These are phyloP conservation scores for Martensiomyces pterosporus DNA, from an alignment of 192 early-diverging fungal species.

Conservation along the genomic window DNA sequence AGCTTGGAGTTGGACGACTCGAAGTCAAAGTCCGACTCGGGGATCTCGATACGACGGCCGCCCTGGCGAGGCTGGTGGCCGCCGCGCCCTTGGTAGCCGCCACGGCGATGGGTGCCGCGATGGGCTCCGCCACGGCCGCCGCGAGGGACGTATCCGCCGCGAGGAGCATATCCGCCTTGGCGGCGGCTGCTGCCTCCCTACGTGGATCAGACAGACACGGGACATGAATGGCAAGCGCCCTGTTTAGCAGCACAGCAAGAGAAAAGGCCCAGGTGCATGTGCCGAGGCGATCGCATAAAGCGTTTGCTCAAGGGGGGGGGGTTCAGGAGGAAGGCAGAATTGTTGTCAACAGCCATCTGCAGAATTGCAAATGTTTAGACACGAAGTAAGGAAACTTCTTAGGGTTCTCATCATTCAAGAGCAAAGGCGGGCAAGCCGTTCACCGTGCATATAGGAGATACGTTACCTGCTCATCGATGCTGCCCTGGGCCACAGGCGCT, in stretches of 20 bases:
- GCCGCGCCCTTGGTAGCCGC: conserved; percentile 40
- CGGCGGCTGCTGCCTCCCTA: conserved; percentile 29
- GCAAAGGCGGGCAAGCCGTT: background rate
- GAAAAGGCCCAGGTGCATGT: background rate
- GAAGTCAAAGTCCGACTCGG: conserved; percentile 92
- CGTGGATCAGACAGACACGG: conserved; percentile 7
- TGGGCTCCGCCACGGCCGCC: conserved; percentile 18
- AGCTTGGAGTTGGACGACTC: conserved; percentile 94
- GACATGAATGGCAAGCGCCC: too few relatives aligned
- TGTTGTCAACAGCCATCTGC: conserved; percentile 36
- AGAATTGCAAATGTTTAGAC: conserved; percentile 8
- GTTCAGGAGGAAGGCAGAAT: conserved; percentile 54
- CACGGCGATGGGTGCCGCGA: conserved; percentile 19
- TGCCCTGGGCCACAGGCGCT: conserved; percentile 6
- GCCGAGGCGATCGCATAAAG: background rate
- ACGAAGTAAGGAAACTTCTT: conserved; percentile 32
- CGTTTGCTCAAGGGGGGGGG: background rate
- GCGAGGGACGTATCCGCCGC: conserved; percentile 20
- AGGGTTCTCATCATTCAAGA: conserved; percentile 18
- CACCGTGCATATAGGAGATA: background rate
- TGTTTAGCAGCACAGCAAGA: background rate
- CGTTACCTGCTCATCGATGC: conserved; percentile 7
- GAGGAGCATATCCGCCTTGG: conserved; percentile 19
- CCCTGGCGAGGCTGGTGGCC: conserved; percentile 28
- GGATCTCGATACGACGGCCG: conserved; percentile 53